A percentile compares a stretch with the other conserved stretches of the same genome.
Evolutionary conservation across 1,139 yeast species (phyloP).

Genomic region (Hansenula lynferdii): DNA sequence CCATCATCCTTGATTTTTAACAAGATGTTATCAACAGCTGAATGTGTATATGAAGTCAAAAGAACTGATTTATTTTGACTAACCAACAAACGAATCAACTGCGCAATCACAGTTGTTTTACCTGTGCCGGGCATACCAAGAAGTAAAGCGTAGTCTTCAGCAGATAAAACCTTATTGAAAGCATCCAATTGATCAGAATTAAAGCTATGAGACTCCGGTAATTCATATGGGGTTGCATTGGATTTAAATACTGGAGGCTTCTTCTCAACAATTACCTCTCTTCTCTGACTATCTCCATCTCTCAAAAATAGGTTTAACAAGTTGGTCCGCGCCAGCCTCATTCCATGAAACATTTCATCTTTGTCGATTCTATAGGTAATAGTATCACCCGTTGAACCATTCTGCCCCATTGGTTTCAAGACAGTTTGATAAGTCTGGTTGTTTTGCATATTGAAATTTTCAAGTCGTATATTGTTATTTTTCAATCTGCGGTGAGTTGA

Average conservation of each 20-base stretch:
- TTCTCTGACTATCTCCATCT: slow-evolving; percentile 48
- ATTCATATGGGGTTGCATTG: slow-evolving; percentile 23
- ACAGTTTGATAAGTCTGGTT: slow-evolving; percentile 51
- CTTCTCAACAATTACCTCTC: slow-evolving; percentile 61
- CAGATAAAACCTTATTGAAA: slow-evolving; percentile 53
- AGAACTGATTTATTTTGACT: slow-evolving; percentile 60
- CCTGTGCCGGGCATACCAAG: slow-evolving; percentile 99
- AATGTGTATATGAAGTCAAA: slow-evolving; percentile 85
- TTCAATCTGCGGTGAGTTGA: slow-evolving; percentile 22
- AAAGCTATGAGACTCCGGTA: slow-evolving; percentile 26
- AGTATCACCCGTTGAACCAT: slow-evolving; percentile 10
- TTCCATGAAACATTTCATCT: slow-evolving; percentile 72
- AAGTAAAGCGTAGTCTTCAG: slow-evolving; percentile 74
- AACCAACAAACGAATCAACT: slow-evolving; percentile 59
- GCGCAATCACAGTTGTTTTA: slow-evolving; percentile 87
- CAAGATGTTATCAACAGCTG: slow-evolving; percentile 92
- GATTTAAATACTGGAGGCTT: slow-evolving; percentile 38
- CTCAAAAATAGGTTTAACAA: slow-evolving; percentile 58
- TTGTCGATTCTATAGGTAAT: slow-evolving; percentile 64
- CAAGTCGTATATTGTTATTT: slow-evolving; percentile 35
- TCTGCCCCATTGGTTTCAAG: slow-evolving; percentile 23
- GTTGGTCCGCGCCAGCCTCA: slow-evolving; percentile 75
- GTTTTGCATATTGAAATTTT: slow-evolving; percentile 35
- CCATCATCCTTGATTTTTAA: slow-evolving; percentile 54
- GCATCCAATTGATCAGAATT: slow-evolving; percentile 74